Conservation (phyloP, 306 rosid species). For the Dalbergia cultrata region DNA sequence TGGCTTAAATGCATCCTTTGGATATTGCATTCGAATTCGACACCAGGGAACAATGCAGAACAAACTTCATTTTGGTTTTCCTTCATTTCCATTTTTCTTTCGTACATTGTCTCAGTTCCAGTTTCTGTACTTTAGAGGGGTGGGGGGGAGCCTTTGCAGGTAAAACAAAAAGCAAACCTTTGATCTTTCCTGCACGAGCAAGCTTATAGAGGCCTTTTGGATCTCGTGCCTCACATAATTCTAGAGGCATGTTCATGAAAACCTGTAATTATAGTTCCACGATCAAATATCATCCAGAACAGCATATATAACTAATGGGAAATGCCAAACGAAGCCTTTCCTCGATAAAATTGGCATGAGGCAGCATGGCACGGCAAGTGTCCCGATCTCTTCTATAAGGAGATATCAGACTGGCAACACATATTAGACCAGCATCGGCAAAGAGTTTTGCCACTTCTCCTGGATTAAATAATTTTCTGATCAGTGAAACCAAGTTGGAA, state of each 20-base stretch:
- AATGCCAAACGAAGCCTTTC: constrained; percentile 51
- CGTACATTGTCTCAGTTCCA: not conserved
- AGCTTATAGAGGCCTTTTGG: constrained; percentile 93
- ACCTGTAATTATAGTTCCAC: constrained; percentile 59
- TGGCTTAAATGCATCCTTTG: constrained; percentile 1
- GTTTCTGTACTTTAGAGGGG: constrained; percentile 24
- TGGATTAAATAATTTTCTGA: constrained; percentile 45
- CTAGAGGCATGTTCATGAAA: constrained; percentile 86
- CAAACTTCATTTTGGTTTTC: constrained; percentile 18
- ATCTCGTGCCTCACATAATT: constrained; percentile 82
- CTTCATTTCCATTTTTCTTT: not conserved
- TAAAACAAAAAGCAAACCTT: constrained; percentile 58
- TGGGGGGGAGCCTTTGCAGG: not conserved
- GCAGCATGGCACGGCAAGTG: constrained; percentile 76
- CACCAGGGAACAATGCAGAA: constrained; percentile 15
- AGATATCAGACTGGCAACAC: constrained; percentile 85
- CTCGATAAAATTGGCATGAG: constrained; percentile 75
- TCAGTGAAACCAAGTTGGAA: constrained; percentile 39
- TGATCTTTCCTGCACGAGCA: constrained; percentile 90
- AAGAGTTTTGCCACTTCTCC: constrained; percentile 89
- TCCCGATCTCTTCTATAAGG: constrained; percentile 81
- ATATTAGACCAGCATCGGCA: constrained; percentile 82
- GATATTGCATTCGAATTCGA: constrained; percentile 7
- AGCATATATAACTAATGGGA: constrained; percentile 29
- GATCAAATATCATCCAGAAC: constrained; percentile 42